These are phyloP conservation scores for Physaria fendleri DNA, from an alignment of 345 rosid genomes.

Conservation along the genomic window DNA sequence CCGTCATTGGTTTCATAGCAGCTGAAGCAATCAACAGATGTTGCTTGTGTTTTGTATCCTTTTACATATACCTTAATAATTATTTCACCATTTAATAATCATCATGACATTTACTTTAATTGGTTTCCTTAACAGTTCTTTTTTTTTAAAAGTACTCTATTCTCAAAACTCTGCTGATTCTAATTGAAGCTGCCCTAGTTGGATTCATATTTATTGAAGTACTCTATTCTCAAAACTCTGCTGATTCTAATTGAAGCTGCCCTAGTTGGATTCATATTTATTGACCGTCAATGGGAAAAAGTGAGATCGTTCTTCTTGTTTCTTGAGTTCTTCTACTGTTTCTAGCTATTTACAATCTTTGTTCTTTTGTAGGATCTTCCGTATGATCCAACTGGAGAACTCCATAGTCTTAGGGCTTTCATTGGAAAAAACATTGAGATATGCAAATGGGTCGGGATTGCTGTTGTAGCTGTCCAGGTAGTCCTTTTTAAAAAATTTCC, in stretches of 20 bases:
- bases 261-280: slow-evolving; percentile 67
- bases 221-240: slow-evolving; percentile 48
- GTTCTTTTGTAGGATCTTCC: slow-evolving; percentile 65
- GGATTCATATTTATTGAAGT: slow-evolving; percentile 76
- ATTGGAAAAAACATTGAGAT: slow-evolving; percentile 58
- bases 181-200: slow-evolving; percentile 73
- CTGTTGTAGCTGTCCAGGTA: slow-evolving; percentile 67
- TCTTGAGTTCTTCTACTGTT: slow-evolving; percentile 8
- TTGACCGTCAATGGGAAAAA: slow-evolving; percentile 79
- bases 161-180: slow-evolving; percentile 48
- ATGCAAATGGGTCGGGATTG: slow-evolving; percentile 81
- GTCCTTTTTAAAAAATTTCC: too few species aligned
- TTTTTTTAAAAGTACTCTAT: slow-evolving; percentile 70
- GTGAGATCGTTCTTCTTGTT: slow-evolving; percentile 29
- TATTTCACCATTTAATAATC: too few species aligned
- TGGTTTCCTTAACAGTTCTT: slow-evolving; percentile 20
- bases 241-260: slow-evolving; percentile 68
- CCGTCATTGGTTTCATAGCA: slow-evolving; percentile 82
- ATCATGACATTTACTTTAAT: neutral
- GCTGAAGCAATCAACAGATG: slow-evolving; percentile 81
- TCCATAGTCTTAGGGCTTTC: slow-evolving; percentile 57
- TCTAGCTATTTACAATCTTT: neutral
- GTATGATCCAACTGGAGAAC: slow-evolving; percentile 83
- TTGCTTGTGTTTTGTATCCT: slow-evolving; percentile 98
- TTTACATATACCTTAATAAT: neutral